These are phyloP conservation scores for Suillus weaverae DNA, from an alignment of 768 basidiomycete genomes.

Conservation along the genomic window DNA sequence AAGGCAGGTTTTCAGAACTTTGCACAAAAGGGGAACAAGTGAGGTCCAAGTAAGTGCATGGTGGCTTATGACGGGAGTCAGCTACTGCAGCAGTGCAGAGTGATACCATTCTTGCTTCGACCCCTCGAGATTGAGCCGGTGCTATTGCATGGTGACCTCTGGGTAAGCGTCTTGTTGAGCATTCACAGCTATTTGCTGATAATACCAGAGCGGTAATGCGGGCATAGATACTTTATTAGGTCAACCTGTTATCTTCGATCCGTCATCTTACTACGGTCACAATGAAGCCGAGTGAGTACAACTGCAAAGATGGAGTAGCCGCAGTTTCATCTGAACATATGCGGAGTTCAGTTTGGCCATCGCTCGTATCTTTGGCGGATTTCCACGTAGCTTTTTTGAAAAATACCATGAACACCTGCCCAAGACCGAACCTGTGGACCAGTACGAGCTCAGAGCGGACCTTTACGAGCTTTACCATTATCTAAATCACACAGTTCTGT, in stretches of 20 bases:
- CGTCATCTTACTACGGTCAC: conserved; percentile 78
- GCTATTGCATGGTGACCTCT: conserved; percentile 77
- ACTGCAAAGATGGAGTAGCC: neutral
- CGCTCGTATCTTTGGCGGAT: conserved; percentile 78
- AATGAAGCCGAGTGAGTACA: conserved; percentile 74
- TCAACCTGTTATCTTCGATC: conserved; percentile 73
- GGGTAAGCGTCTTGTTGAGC: conserved; percentile 44
- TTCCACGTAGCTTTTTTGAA: conserved; percentile 60
- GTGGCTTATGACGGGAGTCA: neutral
- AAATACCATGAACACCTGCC: conserved; percentile 64
- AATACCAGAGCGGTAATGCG: conserved; percentile 65
- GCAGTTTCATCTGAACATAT: neutral
- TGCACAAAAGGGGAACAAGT: conserved; percentile 54
- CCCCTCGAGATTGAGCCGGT: conserved; percentile 61
- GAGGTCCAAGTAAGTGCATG: conserved; percentile 41
- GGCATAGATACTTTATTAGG: conserved; percentile 55
- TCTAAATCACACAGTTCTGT: conserved; percentile 77
- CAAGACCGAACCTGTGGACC: conserved; percentile 61
- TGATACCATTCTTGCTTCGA: conserved; percentile 70
- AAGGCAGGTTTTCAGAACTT: conserved; percentile 44
- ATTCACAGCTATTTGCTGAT: conserved; percentile 5
- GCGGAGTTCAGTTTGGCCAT: conserved; percentile 59
- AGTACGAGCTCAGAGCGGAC: conserved; percentile 63
- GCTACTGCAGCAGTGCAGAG: conserved; percentile 39
- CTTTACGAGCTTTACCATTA: conserved; percentile 84